Evolutionary conservation across 345 rosid species (phyloP), one percentile per base, ranked within the genome.

Genomic region (Xanthoceras sorbifolium): DNA sequence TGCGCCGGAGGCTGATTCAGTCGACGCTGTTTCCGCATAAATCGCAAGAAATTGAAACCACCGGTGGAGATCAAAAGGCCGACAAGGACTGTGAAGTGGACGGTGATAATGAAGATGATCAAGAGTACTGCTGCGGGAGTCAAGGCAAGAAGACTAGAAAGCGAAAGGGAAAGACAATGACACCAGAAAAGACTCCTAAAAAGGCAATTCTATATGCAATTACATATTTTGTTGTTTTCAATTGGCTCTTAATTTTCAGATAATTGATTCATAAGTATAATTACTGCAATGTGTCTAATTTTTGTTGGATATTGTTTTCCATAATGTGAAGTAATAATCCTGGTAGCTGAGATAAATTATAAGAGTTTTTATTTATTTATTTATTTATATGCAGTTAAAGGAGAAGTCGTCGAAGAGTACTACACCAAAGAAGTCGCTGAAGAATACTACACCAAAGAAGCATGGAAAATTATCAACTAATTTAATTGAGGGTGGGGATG

Each of bases 1-100:
- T 72, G 50, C 89, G 90, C 46, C 93, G 93, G 78, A 86, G 87
- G 66, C 71, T 93, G 82, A 88, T 95, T 38, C 99, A 95, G 90
- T 86, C 97, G 71, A 89, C 93, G 40, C 74, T 95, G 80, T 72
- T 90, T 70, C 89, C 91, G 15, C 87, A 75, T 40, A 93, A 77
- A 78, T 74, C 85, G 1, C 88, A 76, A 7, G 89, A 80, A 57
- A 76, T 64, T 20, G 88, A 87, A 57, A 32, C 68, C 22, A 75
- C 65, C 22, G 78, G 72, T 4, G 76, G n/a, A 44, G 90, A 82
- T 17, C 87, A 7, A 70, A 71, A 55, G 63, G 76, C 70, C 42
- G 84, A 80, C 5, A 60, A 61, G 66, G 80, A 71, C 5, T 63
- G 81, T 52, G 69, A 74, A 32, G 83, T 64, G n/a, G 76, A 25